Evolutionary conservation across 352 stramenopile genomes (phyloP).

Genomic region (Blastocystis sp.): DNA sequence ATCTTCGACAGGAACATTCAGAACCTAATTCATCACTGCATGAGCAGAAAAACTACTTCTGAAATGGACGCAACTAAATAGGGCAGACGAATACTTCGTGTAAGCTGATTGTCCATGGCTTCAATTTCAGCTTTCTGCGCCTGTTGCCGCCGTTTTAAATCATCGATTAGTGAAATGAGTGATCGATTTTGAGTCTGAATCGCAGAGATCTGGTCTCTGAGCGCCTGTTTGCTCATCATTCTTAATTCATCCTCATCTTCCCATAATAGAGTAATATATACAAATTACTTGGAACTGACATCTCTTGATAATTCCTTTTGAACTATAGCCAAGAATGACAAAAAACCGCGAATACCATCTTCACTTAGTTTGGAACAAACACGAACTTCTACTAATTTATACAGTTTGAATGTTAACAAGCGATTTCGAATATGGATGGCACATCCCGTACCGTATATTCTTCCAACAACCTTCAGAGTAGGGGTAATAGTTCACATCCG

Average conservation of each 20-base stretch:
- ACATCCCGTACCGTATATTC: not conserved
- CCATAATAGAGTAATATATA: not conserved
- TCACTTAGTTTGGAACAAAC: slow-evolving; percentile 6
- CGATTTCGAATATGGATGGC: not conserved
- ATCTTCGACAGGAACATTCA: slow-evolving; percentile 47
- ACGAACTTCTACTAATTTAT: not conserved
- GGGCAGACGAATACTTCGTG: slow-evolving; percentile 47
- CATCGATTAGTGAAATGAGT: slow-evolving; percentile 1
- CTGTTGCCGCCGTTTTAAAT: slow-evolving; percentile 1
- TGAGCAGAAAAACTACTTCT: not conserved
- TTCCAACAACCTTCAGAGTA: not conserved
- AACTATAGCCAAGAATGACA: not conserved
- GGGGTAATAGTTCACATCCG: slow-evolving; percentile 14
- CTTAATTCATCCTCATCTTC: slow-evolving; percentile 56
- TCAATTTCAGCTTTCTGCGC: not conserved
- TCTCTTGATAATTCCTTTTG: not conserved
- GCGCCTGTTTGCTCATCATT: slow-evolving; percentile 24
- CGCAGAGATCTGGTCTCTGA: slow-evolving; percentile 37
- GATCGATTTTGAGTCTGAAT: slow-evolving; percentile 53
- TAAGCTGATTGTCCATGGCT: slow-evolving; percentile 16
- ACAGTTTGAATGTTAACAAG: slow-evolving; percentile 3
- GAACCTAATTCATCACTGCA: not conserved
- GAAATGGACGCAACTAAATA: slow-evolving; percentile 46
- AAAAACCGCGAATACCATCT: not conserved
- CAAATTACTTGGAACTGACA: slow-evolving; percentile 22